phyloP scores from a whole-genome alignment of 306 rosid species.

The Styphnolobium japonicum region DNA sequence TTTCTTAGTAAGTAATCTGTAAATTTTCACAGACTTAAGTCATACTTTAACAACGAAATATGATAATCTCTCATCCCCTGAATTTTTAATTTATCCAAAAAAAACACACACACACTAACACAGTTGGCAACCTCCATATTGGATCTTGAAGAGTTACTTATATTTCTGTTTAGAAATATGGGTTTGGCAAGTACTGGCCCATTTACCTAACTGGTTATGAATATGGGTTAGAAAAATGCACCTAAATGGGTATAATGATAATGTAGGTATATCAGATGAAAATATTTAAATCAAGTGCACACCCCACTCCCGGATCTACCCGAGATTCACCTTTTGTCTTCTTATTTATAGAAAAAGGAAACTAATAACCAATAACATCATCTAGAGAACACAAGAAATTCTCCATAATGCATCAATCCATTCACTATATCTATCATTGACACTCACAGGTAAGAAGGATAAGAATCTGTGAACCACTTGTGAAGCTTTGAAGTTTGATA shows the following conservation, averaged over 20 bases:
- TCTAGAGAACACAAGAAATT: not conserved
- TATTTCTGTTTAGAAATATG: not conserved
- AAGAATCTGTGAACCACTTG: not conserved
- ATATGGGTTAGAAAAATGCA: not conserved
- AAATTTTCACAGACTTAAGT: too few relatives aligned
- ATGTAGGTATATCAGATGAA: not conserved
- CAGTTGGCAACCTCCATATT: not conserved
- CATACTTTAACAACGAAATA: too few relatives aligned
- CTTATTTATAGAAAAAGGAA: not conserved
- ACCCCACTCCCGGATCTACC: not conserved
- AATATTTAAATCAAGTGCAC: slow-evolving; percentile 17
- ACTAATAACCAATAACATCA: not conserved
- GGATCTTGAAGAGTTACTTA: not conserved
- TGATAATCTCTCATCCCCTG: too few relatives aligned
- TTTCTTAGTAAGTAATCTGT: too few relatives aligned
- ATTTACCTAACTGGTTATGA: not conserved
- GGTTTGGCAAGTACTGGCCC: not conserved
- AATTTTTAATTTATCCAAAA: too few relatives aligned
- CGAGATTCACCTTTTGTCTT: not conserved
- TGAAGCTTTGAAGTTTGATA: not conserved
- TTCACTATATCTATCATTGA: not conserved
- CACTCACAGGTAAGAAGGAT: not conserved
- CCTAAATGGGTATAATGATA: not conserved
- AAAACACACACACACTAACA: too few relatives aligned
- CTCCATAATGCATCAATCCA: not conserved